These are phyloP conservation scores for Amylocystis lapponica DNA, from an alignment of 768 basidiomycete genomes.

Conservation along the genomic window DNA sequence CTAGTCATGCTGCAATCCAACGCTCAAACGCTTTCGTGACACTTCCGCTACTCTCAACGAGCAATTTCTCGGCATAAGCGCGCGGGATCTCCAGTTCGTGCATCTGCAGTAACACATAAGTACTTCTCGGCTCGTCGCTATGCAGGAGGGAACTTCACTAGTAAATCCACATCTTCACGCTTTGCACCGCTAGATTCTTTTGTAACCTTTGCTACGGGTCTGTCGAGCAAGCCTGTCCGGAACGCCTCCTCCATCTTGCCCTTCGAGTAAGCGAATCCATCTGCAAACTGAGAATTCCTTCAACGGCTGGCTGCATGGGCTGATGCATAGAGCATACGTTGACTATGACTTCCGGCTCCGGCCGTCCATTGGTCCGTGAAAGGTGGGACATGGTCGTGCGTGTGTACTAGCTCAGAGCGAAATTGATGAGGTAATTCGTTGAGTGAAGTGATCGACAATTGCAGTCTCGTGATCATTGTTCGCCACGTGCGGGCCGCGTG, in stretches of 20 bases:
- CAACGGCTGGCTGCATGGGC: too few relatives aligned
- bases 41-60: slow-evolving; percentile 49
- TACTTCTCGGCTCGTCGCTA: too few relatives aligned
- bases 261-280: slow-evolving; percentile 66
- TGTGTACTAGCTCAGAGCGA: too few relatives aligned
- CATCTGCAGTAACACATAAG: slow-evolving; percentile 41
- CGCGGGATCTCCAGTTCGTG: slow-evolving; percentile 61
- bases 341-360: slow-evolving; percentile 61
- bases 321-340: too few relatives aligned
- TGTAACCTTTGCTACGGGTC: slow-evolving; percentile 40
- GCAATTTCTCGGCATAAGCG: slow-evolving; percentile 51
- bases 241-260: slow-evolving; percentile 62
- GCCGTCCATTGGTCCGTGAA: slow-evolving; percentile 43
- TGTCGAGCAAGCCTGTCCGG: slow-evolving; percentile 51
- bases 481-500: slow-evolving; percentile 12
- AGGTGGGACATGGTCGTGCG: slow-evolving; percentile 5
- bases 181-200: slow-evolving; percentile 42
- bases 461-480: not conserved
- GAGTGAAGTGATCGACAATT: not conserved
- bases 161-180: slow-evolving; percentile 58
- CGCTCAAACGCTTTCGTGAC: slow-evolving; percentile 41
- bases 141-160: slow-evolving; percentile 35
- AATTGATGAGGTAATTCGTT: too few relatives aligned
- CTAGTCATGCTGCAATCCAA: slow-evolving; percentile 13
- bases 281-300: slow-evolving; percentile 41